Evolutionary conservation across 2,329 filamentous ascomycete genomes (phyloP).

Genomic region (Leptodontidium sp.): DNA sequence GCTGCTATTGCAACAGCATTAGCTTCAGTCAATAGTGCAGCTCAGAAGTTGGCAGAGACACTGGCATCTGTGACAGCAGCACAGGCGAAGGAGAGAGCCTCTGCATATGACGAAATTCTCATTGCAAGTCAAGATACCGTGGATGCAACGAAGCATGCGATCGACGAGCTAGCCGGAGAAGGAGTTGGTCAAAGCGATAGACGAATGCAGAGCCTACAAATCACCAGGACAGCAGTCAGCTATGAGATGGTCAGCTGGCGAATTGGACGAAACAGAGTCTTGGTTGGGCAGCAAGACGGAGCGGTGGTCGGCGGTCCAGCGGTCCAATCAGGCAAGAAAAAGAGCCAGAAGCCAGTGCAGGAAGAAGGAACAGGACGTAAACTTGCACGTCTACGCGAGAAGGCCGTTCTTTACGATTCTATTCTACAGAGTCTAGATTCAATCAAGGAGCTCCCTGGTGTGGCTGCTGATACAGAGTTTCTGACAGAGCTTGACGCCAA

Average conservation of each 20-base stretch:
- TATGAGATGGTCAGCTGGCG: conserved; percentile 95
- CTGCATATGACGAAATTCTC: conserved; percentile 89
- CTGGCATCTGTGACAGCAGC: conserved; percentile 54
- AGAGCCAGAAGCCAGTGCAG: conserved; percentile 56
- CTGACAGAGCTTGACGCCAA: conserved; percentile 81
- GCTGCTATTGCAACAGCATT: conserved; percentile 89
- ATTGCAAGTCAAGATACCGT: conserved; percentile 92
- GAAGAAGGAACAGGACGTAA: conserved; percentile 78
- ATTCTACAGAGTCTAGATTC: conserved; percentile 91
- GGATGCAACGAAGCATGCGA: conserved; percentile 90
- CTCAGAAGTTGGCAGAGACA: conserved; percentile 57
- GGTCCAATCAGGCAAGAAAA: conserved; percentile 61
- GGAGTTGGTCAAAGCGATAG: conserved; percentile 83
- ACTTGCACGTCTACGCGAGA: conserved; percentile 82
- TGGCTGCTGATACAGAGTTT: conserved; percentile 82
- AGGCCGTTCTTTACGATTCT: conserved; percentile 88
- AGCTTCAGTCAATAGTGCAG: conserved; percentile 69
- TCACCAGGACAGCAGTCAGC: conserved; percentile 92
- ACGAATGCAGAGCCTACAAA: conserved; percentile 90
- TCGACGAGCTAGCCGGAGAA: conserved; percentile 87
- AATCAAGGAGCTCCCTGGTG: conserved; percentile 87
- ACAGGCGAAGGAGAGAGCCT: conserved; percentile 73
- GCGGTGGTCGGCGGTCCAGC: conserved; percentile 61
- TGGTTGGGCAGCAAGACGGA: conserved; percentile 86
- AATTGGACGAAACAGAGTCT: conserved; percentile 88